phyloP scores from a whole-genome alignment of 1,284 basidiomycete species.

The Cryptococcus sp. region DNA sequence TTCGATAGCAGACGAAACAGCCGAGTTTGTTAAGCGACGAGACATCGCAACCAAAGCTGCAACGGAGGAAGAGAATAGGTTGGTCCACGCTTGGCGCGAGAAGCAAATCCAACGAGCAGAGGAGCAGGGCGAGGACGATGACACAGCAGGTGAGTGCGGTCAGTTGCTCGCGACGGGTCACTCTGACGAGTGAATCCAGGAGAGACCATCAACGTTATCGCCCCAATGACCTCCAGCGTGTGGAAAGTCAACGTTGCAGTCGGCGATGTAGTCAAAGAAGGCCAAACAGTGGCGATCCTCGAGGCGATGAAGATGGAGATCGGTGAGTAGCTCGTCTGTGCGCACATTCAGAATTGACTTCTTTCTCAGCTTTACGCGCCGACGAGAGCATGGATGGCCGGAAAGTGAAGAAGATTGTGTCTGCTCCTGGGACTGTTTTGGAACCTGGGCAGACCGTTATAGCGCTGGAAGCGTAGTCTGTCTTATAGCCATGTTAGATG shows the following conservation, averaged over 20 bases:
- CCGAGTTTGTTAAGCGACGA: slow-evolving; percentile 54
- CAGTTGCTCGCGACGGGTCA: slow-evolving; percentile 5
- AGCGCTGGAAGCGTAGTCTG: slow-evolving; percentile 12
- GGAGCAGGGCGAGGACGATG: slow-evolving; percentile 16
- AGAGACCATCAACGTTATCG: slow-evolving; percentile 36
- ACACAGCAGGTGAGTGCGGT: slow-evolving; percentile 12
- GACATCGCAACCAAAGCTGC: slow-evolving; percentile 28
- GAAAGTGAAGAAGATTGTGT: slow-evolving; percentile 31
- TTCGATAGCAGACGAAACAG: slow-evolving; percentile 55
- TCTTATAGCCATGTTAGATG: background rate
- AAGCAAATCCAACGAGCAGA: slow-evolving; percentile 52
- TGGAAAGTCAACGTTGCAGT: slow-evolving; percentile 61
- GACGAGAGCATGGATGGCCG: slow-evolving; percentile 38
- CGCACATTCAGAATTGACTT: background rate
- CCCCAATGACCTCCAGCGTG: slow-evolving; percentile 61
- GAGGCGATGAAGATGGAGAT: slow-evolving; percentile 75
- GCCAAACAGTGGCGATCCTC: slow-evolving; percentile 62
- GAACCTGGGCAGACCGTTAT: slow-evolving; percentile 32
- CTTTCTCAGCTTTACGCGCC: slow-evolving; percentile 29
- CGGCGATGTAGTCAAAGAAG: slow-evolving; percentile 58
- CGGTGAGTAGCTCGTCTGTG: slow-evolving; percentile 17
- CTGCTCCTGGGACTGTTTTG: slow-evolving; percentile 27
- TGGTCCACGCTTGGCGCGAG: slow-evolving; percentile 52
- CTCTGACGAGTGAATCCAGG: slow-evolving; percentile 4
- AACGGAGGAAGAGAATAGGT: slow-evolving; percentile 50